Evolutionary conservation across 2,329 filamentous ascomycete genomes (phyloP).

Genomic region (Pseudopithomyces maydicus): DNA sequence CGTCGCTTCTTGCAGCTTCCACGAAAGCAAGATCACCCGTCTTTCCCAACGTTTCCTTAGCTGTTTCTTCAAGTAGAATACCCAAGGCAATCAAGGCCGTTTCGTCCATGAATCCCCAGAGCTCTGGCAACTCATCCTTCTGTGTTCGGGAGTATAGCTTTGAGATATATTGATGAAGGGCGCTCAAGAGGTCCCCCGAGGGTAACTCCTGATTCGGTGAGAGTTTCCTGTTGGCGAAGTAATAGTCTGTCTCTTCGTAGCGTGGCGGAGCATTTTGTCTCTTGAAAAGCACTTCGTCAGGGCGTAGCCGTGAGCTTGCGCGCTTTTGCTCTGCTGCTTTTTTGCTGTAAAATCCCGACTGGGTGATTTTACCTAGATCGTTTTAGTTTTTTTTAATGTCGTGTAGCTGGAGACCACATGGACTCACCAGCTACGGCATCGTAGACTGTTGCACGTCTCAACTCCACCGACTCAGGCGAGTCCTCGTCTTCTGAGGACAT

Average conservation of each 20-base stretch:
- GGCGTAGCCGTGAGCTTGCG: conserved; percentile 55
- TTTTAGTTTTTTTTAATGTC: neutral
- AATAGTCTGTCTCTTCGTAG: conserved; percentile 73
- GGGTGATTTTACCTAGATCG: conserved; percentile 51
- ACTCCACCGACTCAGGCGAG: conserved; percentile 14
- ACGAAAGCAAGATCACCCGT: conserved; percentile 74
- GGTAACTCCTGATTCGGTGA: conserved; percentile 62
- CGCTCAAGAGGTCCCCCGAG: conserved; percentile 70
- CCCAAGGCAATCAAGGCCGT: conserved; percentile 77
- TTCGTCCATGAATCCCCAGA: conserved; percentile 73
- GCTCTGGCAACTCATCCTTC: conserved; percentile 24
- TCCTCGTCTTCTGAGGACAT: conserved; percentile 17
- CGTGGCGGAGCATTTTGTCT: conserved; percentile 67
- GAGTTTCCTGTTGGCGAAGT: conserved; percentile 67
- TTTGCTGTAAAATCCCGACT: conserved; percentile 48
- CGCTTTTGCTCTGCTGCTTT: conserved; percentile 38
- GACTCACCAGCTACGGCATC: conserved; percentile 71
- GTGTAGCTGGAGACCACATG: neutral
- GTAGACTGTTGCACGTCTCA: conserved; percentile 64
- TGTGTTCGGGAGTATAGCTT: conserved; percentile 62
- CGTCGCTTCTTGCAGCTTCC: conserved; percentile 52
- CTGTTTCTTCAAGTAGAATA: conserved; percentile 74
- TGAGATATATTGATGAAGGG: conserved; percentile 70
- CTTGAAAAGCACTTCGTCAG: conserved; percentile 74
- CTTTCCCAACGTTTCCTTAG: conserved; percentile 64